These are phyloP conservation scores for Aspergillus aculeatus DNA, from an alignment of 2,329 filamentous ascomycete species.

Conservation along the genomic window DNA sequence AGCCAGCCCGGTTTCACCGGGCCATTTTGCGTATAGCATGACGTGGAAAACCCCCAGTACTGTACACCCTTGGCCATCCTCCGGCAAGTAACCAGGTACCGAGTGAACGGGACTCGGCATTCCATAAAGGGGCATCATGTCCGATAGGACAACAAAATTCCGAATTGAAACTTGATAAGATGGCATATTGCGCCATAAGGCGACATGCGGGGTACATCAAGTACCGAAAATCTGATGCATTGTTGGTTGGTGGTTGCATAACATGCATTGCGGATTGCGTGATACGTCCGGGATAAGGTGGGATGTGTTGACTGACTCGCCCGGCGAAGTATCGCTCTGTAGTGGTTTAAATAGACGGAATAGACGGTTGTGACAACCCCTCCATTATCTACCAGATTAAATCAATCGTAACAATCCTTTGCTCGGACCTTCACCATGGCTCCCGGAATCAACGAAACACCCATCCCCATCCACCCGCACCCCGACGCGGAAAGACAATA, in stretches of 20 bases:
- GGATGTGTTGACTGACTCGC: too few relatives aligned
- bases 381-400: too few relatives aligned
- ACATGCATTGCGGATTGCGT: neutral
- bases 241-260: neutral
- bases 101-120: too few relatives aligned
- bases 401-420: neutral
- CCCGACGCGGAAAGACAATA: slow-evolving; percentile 10
- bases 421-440: neutral
- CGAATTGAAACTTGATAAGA: neutral
- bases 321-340: too few relatives aligned
- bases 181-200: neutral
- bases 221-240: neutral
- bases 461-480: slow-evolving; percentile 1
- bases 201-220: neutral
- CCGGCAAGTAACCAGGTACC: too few relatives aligned
- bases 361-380: too few relatives aligned
- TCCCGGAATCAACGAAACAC: neutral
- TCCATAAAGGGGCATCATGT: neutral
- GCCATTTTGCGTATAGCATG: too few relatives aligned
- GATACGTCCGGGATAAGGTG: neutral
- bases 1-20: too few relatives aligned
- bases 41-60: too few relatives aligned
- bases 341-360: neutral
- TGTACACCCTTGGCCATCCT: too few relatives aligned
- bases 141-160: neutral